Evolutionary conservation across 106 monocot genomes (phyloP).

Genomic region (Dioscorea alata): DNA sequence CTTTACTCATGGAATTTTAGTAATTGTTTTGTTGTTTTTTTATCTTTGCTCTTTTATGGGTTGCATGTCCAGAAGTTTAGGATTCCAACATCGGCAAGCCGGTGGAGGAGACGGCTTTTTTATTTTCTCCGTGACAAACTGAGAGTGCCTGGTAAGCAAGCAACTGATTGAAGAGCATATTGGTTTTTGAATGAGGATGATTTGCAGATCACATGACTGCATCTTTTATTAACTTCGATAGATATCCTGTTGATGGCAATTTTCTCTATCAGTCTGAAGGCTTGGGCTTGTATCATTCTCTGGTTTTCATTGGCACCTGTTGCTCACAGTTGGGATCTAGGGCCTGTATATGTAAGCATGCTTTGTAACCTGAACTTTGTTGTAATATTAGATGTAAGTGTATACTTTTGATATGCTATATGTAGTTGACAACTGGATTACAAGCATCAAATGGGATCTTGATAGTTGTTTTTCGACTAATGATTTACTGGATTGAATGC

Average conservation of each 20-base stretch:
- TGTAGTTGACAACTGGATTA: too few species aligned
- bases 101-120: slow-evolving; percentile 68
- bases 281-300: slow-evolving; percentile 58
- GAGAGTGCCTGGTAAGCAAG: slow-evolving; percentile 76
- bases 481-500: background rate
- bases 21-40: background rate
- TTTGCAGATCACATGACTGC: slow-evolving; percentile 15
- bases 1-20: background rate
- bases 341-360: slow-evolving; percentile 83
- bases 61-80: slow-evolving; percentile 58
- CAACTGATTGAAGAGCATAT: background rate
- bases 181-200: background rate
- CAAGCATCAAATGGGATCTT: too few species aligned
- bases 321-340: slow-evolving; percentile 77
- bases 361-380: background rate
- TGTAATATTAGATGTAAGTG: too few species aligned
- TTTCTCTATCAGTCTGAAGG: slow-evolving; percentile 79
- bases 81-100: slow-evolving; percentile 61
- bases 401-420: too few species aligned
- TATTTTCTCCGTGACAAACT: slow-evolving; percentile 72
- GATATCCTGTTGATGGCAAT: slow-evolving; percentile 86
- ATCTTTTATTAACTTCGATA: slow-evolving; percentile 30
- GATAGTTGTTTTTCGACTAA: background rate
- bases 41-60: background rate
- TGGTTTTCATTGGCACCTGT: slow-evolving; percentile 92